phyloP scores from a whole-genome alignment of 805 yeast genomes.

The Ogataea henricii region DNA sequence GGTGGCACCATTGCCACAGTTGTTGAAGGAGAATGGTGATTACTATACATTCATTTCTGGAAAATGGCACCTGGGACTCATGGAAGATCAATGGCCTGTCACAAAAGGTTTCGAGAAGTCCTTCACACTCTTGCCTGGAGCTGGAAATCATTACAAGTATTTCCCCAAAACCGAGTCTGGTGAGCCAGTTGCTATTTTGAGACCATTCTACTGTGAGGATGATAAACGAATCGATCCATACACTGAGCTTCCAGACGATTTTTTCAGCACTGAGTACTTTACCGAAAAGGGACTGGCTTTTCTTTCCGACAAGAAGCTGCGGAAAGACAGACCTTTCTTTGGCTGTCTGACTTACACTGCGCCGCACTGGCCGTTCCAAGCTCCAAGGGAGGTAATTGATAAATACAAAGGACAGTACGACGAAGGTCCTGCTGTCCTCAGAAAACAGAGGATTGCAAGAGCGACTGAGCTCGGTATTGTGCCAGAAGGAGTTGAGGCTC shows the following conservation, averaged over 20 bases:
- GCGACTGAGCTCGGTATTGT: conserved; percentile 50
- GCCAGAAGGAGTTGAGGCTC: conserved; percentile 46
- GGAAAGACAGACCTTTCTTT: conserved; percentile 53
- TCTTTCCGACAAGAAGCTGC: conserved; percentile 29
- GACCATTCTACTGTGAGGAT: conserved; percentile 43
- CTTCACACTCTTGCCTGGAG: conserved; percentile 54
- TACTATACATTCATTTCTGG: conserved; percentile 57
- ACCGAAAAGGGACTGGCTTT: conserved; percentile 46
- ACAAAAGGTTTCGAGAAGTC: conserved; percentile 52
- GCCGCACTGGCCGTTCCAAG: conserved; percentile 70
- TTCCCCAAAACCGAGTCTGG: conserved; percentile 38
- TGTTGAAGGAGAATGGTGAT: conserved; percentile 45
- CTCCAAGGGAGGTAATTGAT: conserved; percentile 48
- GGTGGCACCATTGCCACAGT: conserved; percentile 56
- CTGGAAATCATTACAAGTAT: conserved; percentile 56
- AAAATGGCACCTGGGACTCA: conserved; percentile 61
- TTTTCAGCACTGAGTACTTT: conserved; percentile 46
- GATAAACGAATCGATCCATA: conserved; percentile 40
- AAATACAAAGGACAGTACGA: conserved; percentile 51
- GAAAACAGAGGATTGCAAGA: conserved; percentile 40
- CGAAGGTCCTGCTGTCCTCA: conserved; percentile 48
- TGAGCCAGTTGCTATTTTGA: conserved; percentile 36
- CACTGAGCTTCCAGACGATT: conserved; percentile 45
- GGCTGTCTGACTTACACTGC: conserved; percentile 60
- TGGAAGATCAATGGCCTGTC: conserved; percentile 49